Conservation (phyloP, 2,329 filamentous ascomycete species). For the Talaromyces atroroseus region DNA sequence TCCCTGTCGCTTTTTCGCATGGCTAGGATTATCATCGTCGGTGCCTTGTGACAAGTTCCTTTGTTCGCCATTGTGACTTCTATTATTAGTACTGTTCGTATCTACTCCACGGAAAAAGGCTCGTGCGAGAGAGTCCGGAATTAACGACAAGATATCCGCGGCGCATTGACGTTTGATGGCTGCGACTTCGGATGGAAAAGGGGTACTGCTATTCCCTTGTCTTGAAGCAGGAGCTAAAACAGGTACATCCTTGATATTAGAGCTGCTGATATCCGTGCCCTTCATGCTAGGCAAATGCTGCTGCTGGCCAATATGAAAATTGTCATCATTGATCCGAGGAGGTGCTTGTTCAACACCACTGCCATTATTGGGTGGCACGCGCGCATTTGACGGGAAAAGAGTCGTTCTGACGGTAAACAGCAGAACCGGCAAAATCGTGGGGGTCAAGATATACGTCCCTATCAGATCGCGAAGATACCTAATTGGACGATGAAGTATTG, state of each 20-base stretch:
- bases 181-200: constrained; percentile 6
- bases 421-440: constrained; percentile 59
- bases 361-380: constrained; percentile 34
- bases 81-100: constrained; percentile 10
- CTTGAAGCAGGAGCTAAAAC: background rate
- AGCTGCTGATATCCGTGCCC: constrained; percentile 1
- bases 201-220: background rate
- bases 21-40: background rate
- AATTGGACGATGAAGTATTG: constrained; percentile 6
- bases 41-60: background rate
- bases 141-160: constrained; percentile 35
- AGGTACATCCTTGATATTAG: background rate
- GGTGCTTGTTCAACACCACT: constrained; percentile 19
- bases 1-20: constrained; percentile 14
- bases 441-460: constrained; percentile 59
- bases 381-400: constrained; percentile 80
- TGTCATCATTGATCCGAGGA: constrained; percentile 13
- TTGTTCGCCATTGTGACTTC: background rate
- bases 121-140: constrained; percentile 38
- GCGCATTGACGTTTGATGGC: constrained; percentile 39
- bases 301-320: constrained; percentile 17
- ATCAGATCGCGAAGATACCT: constrained; percentile 44
- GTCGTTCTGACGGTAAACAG: constrained; percentile 60
- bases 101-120: constrained; percentile 37
- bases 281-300: background rate